Evolutionary conservation across 495 filamentous ascomycete genomes (phyloP).

Genomic region (Penicillium malachiteum): DNA sequence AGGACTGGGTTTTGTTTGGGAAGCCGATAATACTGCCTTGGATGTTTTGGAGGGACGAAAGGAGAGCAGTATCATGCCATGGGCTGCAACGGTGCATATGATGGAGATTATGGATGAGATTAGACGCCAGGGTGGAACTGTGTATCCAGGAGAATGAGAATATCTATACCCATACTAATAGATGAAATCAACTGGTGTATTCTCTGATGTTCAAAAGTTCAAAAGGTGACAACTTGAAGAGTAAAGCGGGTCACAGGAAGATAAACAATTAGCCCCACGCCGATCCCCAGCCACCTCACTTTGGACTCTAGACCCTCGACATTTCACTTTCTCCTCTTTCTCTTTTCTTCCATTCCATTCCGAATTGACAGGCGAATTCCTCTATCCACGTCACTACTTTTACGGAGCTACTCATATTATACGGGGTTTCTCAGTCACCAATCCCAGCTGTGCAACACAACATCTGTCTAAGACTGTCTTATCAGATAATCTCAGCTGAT

Average conservation of each 20-base stretch:
- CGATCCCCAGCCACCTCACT: slow-evolving; percentile 7
- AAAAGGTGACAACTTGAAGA: no score
- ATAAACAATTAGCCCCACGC: slow-evolving; percentile 5
- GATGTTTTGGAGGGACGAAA: slow-evolving; percentile 18
- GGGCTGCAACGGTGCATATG: slow-evolving; percentile 18
- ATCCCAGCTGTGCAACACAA: neutral
- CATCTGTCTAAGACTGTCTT: neutral
- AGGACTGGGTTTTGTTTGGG: slow-evolving; percentile 19
- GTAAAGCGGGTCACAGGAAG: neutral
- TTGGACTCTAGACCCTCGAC: neutral
- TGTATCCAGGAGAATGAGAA: slow-evolving; percentile 12
- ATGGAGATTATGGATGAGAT: slow-evolving; percentile 32
- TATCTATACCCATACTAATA: neutral
- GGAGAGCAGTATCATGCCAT: slow-evolving; percentile 21
- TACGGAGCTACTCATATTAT: neutral
- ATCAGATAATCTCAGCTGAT: slow-evolving; percentile 5
- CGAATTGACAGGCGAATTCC: neutral
- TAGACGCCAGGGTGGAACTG: slow-evolving; percentile 15
- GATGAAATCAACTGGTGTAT: neutral
- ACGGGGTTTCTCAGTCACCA: neutral
- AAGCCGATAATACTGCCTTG: slow-evolving; percentile 21
- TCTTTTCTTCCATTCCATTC: neutral
- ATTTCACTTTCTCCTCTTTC: neutral
- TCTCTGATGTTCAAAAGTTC: no score
- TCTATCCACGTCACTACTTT: neutral